Evolutionary conservation across 1,284 basidiomycete species (phyloP), one percentile per base, ranked within the genome.

Genomic region (Cutaneotrichosporon mucoides): DNA sequence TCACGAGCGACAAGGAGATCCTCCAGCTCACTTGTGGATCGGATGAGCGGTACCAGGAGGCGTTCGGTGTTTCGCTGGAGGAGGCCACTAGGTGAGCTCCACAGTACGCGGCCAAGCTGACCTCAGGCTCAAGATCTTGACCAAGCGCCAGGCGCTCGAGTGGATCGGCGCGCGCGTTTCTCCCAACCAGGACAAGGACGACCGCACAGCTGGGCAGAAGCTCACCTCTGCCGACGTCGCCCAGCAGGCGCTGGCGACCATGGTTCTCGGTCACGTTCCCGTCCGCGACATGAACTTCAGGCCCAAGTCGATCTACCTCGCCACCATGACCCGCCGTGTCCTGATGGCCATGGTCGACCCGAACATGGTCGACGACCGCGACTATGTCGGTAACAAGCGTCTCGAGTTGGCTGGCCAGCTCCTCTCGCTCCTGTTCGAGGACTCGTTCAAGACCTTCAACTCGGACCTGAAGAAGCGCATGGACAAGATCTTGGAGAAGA

Each of bases 371-470:
- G 96, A 99, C 71, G 96, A 99, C 77, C 85, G 97, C 46, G 96
- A 99, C 79, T 99, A 99, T 76, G 96, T 99, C 64, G 96, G 96
- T 46, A 99, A 99, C 80, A 99, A 99, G 80, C 90, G 96, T 60
- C 81, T 99, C 43, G 96, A 99, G 79, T 84, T 99, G 45, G 97
- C 97, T 50, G 96, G 96, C 42, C 97, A 99, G 76, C 84, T 99
- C 8, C 84, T 99, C 13, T 92, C 95, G 2, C 83, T 99, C 3
- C 83, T 99, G 1, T 99, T 99, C 66, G 96, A 99, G 79, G 96
- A 99, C 76, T 81, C 98, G 34, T 99, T 99, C 85, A 99, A 99
- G 78, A 98, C 93, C 1, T 99, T 96, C 82, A 99, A 98, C 76
- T 85, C 89, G 15, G 96, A 98, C 73, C 85, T 99, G 54, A 99